A percentile compares a stretch with the other conserved stretches of the same genome.
phyloP scores from a whole-genome alignment of 1,139 yeast species.

The Taphrina pruni region DNA sequence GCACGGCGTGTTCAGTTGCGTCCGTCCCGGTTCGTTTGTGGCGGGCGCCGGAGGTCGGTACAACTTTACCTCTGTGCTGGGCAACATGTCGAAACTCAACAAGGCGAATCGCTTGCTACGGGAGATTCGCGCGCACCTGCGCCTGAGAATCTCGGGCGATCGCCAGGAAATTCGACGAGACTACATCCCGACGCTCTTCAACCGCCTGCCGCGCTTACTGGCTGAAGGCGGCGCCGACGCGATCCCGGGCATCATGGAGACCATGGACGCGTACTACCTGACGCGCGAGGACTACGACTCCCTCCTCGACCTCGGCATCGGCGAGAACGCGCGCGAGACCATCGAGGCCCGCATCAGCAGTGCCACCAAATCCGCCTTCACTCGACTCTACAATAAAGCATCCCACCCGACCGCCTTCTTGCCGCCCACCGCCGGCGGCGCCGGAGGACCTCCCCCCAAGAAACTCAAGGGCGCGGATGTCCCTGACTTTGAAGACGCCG shows the following conservation, averaged over 20 bases:
- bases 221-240: constrained; percentile 64
- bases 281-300: constrained; percentile 93
- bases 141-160: constrained; percentile 78
- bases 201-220: constrained; percentile 65
- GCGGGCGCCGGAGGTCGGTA: constrained; percentile 62
- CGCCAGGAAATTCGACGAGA: constrained; percentile 76
- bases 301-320: constrained; percentile 76
- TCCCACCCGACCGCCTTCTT: constrained; percentile 88
- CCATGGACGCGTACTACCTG: constrained; percentile 81
- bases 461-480: constrained; percentile 49
- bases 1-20: constrained; percentile 87
- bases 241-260: constrained; percentile 64
- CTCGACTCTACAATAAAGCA: constrained; percentile 73
- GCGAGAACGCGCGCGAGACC: constrained; percentile 51
- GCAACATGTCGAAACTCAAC: constrained; percentile 84
- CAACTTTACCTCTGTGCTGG: constrained; percentile 85
- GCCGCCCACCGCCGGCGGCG: constrained; percentile 58
- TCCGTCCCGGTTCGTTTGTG: constrained; percentile 75
- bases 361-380: constrained; percentile 78
- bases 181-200: constrained; percentile 70
- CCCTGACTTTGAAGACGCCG: constrained; percentile 67
- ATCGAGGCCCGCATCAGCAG: constrained; percentile 71
- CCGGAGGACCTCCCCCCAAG: constrained; percentile 53
- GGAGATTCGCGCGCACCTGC: constrained; percentile 85
- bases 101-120: constrained; percentile 80